Base-by-base conservation (phyloP, 192 early-diverging fungal genomes). In the Spizellomyces punctatus region DNA sequence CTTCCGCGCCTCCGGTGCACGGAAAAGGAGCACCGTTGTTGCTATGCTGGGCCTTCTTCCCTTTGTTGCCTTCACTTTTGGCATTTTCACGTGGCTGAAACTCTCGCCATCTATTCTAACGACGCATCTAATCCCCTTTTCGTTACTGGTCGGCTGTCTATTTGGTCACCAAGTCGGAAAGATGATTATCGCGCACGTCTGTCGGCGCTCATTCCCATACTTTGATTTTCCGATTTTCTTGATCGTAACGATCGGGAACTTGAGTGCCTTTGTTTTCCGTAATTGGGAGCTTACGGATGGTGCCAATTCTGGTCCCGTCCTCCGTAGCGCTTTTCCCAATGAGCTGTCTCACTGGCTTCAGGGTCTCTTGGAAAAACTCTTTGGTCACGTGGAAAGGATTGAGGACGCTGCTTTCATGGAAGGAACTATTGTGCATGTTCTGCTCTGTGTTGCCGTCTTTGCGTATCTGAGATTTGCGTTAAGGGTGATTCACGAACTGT, bases 121-220 rank as follows among this genome's bases (percentile, higher is more conserved):
- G 67, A 70, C 88, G 70, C 90, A 93, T 70, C 17, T 94, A 65
- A 84, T 93, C 2, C 78, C 86, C 12, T 94, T 90, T 73, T 72
- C 88, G 46, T 71, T 88, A 19, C 86, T 89, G 69, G 81, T 90
- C 47, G 88, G 91, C 48, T 88, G 91, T 62, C 84, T 90, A 22
- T 92, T 92, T 74, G 92, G 91, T 55, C 90, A 92, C 74, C 91
- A 90, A 45, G 93, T 94, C 50, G 91, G 91, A 17, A 81, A 86
- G 50, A 92, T 96, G 72, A 94, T 96, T 76, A 85, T 92, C 16
- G 91, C 93, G 43, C 94, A 96, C 67, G 90, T 94, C 36, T 86
- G 89, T n/a, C 89, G 93, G 27, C 86, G 90, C 19, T 85, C 88
- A 16, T 96, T 94, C 84, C 94, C 94, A 4, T 83, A 86, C 64